Conservation (phyloP, 192 early-diverging fungal species). For the Kappamyces sp. region DNA sequence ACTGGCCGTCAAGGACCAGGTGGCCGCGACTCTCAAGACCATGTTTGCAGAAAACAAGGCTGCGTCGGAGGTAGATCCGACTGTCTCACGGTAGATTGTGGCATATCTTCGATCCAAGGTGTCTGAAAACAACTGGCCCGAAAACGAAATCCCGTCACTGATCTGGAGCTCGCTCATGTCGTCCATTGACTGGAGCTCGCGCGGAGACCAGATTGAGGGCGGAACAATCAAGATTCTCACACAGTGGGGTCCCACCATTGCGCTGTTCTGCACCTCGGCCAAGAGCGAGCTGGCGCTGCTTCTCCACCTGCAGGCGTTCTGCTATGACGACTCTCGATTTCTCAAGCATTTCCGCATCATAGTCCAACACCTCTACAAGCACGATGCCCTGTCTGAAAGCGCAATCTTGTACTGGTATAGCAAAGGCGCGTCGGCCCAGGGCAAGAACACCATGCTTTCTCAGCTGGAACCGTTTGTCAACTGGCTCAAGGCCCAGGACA, state of each 20-base stretch:
- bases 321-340: conserved; percentile 84
- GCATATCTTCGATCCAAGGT: conserved; percentile 59
- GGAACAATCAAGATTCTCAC: conserved; percentile 43
- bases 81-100: conserved; percentile 41
- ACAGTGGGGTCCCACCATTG: conserved; percentile 43
- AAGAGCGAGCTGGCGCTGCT: conserved; percentile 83
- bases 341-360: conserved; percentile 82
- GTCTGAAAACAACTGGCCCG: conserved; percentile 64
- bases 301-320: conserved; percentile 77
- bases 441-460: conserved; percentile 87
- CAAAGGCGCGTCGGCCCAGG: conserved; percentile 81
- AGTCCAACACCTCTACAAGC: conserved; percentile 76
- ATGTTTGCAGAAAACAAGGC: conserved; percentile 55
- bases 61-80: conserved; percentile 48
- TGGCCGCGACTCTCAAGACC: conserved; percentile 52
- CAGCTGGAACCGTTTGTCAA: conserved; percentile 86
- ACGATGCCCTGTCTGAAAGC: conserved; percentile 83
- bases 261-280: conserved; percentile 65
- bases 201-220: conserved; percentile 79
- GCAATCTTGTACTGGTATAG: conserved; percentile 92
- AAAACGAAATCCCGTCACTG: conserved; percentile 67
- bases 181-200: conserved; percentile 71
- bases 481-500: conserved; percentile 70
- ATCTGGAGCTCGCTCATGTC: conserved; percentile 78
- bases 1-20: conserved; percentile 56